Evolutionary conservation across 1,284 basidiomycete species (phyloP).

Genomic region (Dichomitus squalens): DNA sequence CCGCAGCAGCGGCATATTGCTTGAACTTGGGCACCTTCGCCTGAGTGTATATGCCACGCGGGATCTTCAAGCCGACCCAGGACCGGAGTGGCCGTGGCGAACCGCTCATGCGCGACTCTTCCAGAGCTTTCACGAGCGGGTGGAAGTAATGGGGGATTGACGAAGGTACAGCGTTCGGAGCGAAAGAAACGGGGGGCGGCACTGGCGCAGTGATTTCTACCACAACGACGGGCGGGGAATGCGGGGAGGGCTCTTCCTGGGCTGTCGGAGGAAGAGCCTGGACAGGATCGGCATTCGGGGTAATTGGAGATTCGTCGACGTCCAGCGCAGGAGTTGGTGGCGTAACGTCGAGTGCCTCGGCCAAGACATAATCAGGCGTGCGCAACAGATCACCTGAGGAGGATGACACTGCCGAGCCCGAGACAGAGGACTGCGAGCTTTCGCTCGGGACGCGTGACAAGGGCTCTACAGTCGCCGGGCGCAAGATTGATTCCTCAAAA

Average conservation of each 20-base stretch:
- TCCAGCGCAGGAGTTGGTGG: not conserved
- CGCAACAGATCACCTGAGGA: not conserved
- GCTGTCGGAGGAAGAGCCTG: not conserved
- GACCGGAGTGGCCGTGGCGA: conserved; percentile 40
- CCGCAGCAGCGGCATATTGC: conserved; percentile 48
- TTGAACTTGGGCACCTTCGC: conserved; percentile 47
- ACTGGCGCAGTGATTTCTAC: not conserved
- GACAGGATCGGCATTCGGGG: not conserved
- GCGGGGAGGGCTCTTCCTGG: not conserved
- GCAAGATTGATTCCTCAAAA: not conserved
- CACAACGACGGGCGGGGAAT: not conserved
- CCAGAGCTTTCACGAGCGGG: conserved; percentile 18
- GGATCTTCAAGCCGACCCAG: conserved; percentile 37
- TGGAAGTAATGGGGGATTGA: conserved; percentile 17
- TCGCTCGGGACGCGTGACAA: conserved; percentile 1
- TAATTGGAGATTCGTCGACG: not conserved
- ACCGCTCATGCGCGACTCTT: conserved; percentile 35
- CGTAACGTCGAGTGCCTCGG: not conserved
- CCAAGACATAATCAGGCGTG: not conserved
- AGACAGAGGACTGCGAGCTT: not conserved
- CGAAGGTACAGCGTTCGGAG: not conserved
- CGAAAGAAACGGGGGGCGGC: not conserved
- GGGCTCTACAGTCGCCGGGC: conserved; percentile 6
- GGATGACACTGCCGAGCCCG: not conserved
- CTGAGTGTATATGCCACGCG: conserved; percentile 41